Percentiles rank a stretch among this genome's conserved stretches.
phyloP scores from a whole-genome alignment of 495 filamentous ascomycete genomes.

The Viridothelium virens region DNA sequence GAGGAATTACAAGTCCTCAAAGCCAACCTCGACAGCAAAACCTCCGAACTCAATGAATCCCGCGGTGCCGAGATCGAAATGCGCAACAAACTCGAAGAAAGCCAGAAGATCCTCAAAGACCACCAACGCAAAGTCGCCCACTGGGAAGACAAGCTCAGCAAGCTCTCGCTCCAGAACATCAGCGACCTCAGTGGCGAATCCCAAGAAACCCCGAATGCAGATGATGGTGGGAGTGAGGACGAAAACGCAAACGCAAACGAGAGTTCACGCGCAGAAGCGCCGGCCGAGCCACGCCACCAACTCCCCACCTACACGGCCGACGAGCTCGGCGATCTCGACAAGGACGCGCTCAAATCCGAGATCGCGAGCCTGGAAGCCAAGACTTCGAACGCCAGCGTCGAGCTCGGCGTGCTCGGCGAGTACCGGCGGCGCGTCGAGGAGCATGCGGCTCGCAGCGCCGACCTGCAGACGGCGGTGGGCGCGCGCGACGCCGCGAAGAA shows the following conservation, averaged over 20 bases:
- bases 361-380: conserved; percentile 90
- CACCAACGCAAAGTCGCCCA: conserved; percentile 77
- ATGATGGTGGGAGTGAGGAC: background rate
- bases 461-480: conserved; percentile 65
- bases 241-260: background rate
- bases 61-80: conserved; percentile 92
- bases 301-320: conserved; percentile 79
- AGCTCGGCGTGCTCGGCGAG: conserved; percentile 83
- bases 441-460: conserved; percentile 69
- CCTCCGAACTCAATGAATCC: conserved; percentile 78
- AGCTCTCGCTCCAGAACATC: conserved; percentile 69
- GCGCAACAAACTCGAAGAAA: conserved; percentile 94
- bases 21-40: conserved; percentile 76
- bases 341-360: conserved; percentile 72
- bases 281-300: conserved; percentile 36
- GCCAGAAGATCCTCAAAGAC: conserved; percentile 78
- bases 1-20: conserved; percentile 73
- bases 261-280: background rate
- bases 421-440: conserved; percentile 88
- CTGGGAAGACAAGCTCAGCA: conserved; percentile 82
- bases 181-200: conserved; percentile 38
- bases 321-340: conserved; percentile 87
- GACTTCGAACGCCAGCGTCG: conserved; percentile 79
- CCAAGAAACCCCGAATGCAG: conserved; percentile 13
- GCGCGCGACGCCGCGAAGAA: conserved; percentile 80